phyloP scores from a whole-genome alignment of 345 rosid species.

The Linum trigynum region DNA sequence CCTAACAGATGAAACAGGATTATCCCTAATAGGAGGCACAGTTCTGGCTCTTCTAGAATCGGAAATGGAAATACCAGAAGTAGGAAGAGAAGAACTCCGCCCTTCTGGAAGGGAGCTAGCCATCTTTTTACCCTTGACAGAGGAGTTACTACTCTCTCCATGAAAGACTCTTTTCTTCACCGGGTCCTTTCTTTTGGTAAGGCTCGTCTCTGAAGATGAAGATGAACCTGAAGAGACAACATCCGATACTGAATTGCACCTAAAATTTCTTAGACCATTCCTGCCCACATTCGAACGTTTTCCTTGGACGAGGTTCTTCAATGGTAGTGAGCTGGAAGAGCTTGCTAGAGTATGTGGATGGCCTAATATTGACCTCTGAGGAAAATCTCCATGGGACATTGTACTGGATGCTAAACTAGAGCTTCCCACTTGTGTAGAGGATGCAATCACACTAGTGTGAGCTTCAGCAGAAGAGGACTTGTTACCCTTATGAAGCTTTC shows the following conservation, averaged over 20 bases:
- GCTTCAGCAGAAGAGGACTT: conserved; percentile 24
- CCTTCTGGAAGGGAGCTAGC: conserved; percentile 40
- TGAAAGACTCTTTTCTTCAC: conserved; percentile 41
- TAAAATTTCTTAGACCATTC: conserved; percentile 38
- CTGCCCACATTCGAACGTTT: conserved; percentile 26
- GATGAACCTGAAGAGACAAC: conserved; percentile 38
- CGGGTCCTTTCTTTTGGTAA: conserved; percentile 24
- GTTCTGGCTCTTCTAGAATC: conserved; percentile 44
- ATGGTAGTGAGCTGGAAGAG: conserved; percentile 28
- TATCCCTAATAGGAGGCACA: conserved; percentile 34
- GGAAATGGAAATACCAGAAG: conserved; percentile 39
- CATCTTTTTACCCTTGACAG: conserved; percentile 46
- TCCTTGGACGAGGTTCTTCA: conserved; percentile 35
- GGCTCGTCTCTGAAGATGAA: conserved; percentile 35
- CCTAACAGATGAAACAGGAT: conserved; percentile 33
- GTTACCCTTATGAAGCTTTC: conserved; percentile 37
- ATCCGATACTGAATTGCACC: conserved; percentile 49
- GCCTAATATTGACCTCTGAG: conserved; percentile 36
- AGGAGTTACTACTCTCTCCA: conserved; percentile 55
- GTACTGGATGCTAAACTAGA: conserved; percentile 41
- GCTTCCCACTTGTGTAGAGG: conserved; percentile 33
- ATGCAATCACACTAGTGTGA: conserved; percentile 18
- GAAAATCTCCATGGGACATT: conserved; percentile 34
- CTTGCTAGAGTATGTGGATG: conserved; percentile 27
- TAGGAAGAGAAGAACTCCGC: conserved; percentile 23